These are phyloP conservation scores for Leccinum proliferum DNA, from an alignment of 1,284 basidiomycete species.

Conservation along the genomic window DNA sequence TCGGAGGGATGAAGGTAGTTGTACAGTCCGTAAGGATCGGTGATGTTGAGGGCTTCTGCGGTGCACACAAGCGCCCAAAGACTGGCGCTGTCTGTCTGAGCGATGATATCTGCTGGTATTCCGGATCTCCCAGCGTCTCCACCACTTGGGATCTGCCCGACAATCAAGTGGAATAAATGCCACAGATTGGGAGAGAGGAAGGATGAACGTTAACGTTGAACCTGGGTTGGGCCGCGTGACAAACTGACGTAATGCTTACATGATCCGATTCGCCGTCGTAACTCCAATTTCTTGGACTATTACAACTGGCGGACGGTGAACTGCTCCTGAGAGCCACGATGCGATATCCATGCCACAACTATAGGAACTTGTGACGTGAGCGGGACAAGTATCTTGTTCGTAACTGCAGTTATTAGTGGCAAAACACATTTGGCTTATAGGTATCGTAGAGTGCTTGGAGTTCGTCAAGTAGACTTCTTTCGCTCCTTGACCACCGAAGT, in stretches of 20 bases:
- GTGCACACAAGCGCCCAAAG: conserved; percentile 94
- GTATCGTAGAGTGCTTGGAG: conserved; percentile 88
- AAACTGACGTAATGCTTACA: no score
- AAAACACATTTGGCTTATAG: conserved; percentile 80
- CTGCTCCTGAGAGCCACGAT: conserved; percentile 80
- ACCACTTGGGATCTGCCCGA: conserved; percentile 94
- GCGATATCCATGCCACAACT: conserved; percentile 77
- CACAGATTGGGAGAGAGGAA: no score
- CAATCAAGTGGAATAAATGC: conserved; percentile 64
- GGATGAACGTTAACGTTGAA: no score
- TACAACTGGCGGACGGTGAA: conserved; percentile 62
- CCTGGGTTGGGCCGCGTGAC: no score
- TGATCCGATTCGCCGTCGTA: no score
- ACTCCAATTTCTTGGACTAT: no score
- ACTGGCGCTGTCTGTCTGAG: conserved; percentile 91
- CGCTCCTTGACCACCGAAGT: conserved; percentile 97
- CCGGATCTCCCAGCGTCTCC: conserved; percentile 96
- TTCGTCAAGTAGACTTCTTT: conserved; percentile 98
- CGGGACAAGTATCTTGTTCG: conserved; percentile 65
- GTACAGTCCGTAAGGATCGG: conserved; percentile 96
- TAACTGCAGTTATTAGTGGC: conserved; percentile 62
- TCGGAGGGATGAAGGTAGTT: conserved; percentile 96
- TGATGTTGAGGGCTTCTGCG: conserved; percentile 93
- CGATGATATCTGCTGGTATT: conserved; percentile 95
- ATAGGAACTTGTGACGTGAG: conserved; percentile 73